Percentiles rank a stretch among this genome's conserved stretches.
These are phyloP conservation scores for Detonula confervacea DNA, from an alignment of 352 stramenopile species.

Conservation along the genomic window DNA sequence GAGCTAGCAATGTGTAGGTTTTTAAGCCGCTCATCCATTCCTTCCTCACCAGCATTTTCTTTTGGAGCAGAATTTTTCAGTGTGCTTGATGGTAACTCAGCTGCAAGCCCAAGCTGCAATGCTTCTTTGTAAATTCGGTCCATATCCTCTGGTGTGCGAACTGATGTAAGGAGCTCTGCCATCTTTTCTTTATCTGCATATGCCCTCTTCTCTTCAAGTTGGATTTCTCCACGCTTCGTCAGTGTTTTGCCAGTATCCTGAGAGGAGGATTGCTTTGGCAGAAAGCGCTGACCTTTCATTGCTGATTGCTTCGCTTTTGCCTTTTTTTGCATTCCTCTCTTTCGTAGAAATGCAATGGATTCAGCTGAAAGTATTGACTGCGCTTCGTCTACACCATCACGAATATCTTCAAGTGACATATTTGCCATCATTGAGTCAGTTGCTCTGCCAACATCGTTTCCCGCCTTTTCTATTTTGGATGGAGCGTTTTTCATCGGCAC, in stretches of 20 bases:
- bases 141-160: constrained; percentile 80
- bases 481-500: constrained; percentile 5
- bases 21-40: constrained; percentile 24
- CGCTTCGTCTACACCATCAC: constrained; percentile 65
- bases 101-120: constrained; percentile 55
- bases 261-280: background rate
- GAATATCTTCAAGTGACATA: constrained; percentile 77
- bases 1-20: constrained; percentile 55
- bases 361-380: constrained; percentile 67
- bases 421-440: constrained; percentile 63
- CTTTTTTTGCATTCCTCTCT: constrained; percentile 42
- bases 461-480: constrained; percentile 7
- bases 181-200: constrained; percentile 72
- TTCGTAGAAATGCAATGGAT: constrained; percentile 72
- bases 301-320: constrained; percentile 22
- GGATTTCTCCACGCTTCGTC: constrained; percentile 29
- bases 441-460: constrained; percentile 29
- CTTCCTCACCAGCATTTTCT: constrained; percentile 10
- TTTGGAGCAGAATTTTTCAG: constrained; percentile 25
- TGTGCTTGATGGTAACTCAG: constrained; percentile 41
- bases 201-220: constrained; percentile 39
- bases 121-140: constrained; percentile 70
- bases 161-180: constrained; percentile 67
- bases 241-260: background rate
- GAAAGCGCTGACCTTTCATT: background rate